Percentiles rank a stretch among this genome's conserved stretches.
Conservation (phyloP, 768 basidiomycete genomes). For the Pulveroboletus sp. region DNA sequence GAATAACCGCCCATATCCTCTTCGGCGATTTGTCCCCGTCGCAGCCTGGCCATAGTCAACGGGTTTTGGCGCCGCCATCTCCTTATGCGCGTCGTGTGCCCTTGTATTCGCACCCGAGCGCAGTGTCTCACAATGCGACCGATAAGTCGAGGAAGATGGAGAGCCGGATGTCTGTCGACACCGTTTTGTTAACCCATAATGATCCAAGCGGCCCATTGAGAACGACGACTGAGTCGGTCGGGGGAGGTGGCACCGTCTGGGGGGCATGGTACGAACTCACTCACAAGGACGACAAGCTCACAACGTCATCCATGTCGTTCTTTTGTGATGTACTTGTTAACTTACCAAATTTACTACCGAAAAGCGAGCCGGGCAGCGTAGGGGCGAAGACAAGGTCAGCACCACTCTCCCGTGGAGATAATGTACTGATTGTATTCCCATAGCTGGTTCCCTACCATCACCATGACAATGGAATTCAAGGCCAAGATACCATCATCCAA, state of each 20-base stretch:
- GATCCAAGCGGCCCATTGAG: conserved; percentile 33
- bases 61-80: conserved; percentile 45
- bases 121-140: conserved; percentile 23
- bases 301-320: conserved; percentile 47
- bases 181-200: conserved; percentile 38
- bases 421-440: background rate
- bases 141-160: conserved; percentile 34
- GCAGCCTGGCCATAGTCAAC: conserved; percentile 10
- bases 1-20: conserved; percentile 50
- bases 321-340: conserved; percentile 52
- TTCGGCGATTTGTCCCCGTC: conserved; percentile 45
- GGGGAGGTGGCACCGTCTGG: conserved; percentile 53
- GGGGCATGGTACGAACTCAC: conserved; percentile 49
- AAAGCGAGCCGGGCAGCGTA: conserved; percentile 35
- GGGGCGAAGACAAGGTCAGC: conserved; percentile 11
- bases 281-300: conserved; percentile 45
- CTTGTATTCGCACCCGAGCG: conserved; percentile 49
- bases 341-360: conserved; percentile 44
- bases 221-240: conserved; percentile 37
- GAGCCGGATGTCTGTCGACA: conserved; percentile 39
- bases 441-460: conserved; percentile 64
- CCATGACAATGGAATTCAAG: conserved; percentile 60
- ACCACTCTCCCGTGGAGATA: background rate
- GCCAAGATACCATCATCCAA: conserved; percentile 47
- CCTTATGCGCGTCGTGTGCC: conserved; percentile 58